Base-by-base conservation (phyloP, 768 basidiomycete genomes). In the Boletus sp. region DNA sequence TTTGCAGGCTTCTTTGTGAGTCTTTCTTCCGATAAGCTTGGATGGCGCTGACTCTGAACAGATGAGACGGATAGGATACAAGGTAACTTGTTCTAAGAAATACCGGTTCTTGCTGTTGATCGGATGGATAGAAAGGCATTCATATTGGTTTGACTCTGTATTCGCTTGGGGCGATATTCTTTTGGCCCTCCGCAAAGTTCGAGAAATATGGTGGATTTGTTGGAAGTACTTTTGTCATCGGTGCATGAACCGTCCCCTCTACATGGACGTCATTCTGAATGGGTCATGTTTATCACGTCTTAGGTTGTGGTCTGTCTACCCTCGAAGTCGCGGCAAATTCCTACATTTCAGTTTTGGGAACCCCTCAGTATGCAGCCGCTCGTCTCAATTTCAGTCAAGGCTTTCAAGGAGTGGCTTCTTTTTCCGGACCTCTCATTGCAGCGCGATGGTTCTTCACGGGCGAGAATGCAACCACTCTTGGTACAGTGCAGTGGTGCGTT, bases 371-470 rank as follows among this genome's bases (percentile, higher is more conserved):
- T 66, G 87, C 87, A 45, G 85, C 87, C 14, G 83, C 85, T 62
- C 79, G 88, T 29, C 77, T 91, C 48, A 89, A 88, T 67, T 87
- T 90, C 68, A 86, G 85, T 55, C 89, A 90, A 71, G 85, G 85
- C 5, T 88, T 87, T 74, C 86, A 88, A 63, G 88, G 87, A 23
- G 74, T 90, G 40, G 87, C 88, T 0, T 82, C 83, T 4, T 88
- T 90, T 65, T 75, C 81, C 9, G 83, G 89, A 4, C 87, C 88
- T 19, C 77, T 89, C 59, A 90, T 90, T 61, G 87, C 86, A 23
- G 82, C 85, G 5, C 76, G 82, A 50, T 88, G 82, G 77, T 90
- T 90, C 74, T 88, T 90, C 77, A 74, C 72, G 2, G 88, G 82
- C 5, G 77, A 68, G 46, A 88, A 89, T 67, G 79, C 77, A 7